These are phyloP conservation scores for Mortierella polycephala DNA, from an alignment of 371 early-diverging fungal genomes.

Conservation along the genomic window DNA sequence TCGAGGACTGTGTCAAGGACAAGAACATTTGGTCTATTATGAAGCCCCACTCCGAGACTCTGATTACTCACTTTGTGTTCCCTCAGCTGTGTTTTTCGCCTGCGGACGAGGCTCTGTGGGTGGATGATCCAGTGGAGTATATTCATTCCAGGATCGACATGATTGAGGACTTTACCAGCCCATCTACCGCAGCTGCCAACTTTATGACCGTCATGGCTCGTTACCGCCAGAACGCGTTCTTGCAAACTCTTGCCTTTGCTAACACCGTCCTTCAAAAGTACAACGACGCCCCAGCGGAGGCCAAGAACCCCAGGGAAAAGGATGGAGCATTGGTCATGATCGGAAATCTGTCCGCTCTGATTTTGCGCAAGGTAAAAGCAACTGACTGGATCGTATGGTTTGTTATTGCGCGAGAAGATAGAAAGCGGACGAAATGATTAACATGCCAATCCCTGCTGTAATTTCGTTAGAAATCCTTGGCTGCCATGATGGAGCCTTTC, in stretches of 20 bases:
- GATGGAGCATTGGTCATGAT: constrained; percentile 93
- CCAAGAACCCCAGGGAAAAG: constrained; percentile 81
- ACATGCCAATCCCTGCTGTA: neutral
- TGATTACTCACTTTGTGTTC: constrained; percentile 88
- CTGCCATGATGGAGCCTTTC: constrained; percentile 78
- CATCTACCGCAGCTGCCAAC: constrained; percentile 73
- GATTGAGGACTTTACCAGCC: constrained; percentile 82
- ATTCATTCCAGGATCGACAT: constrained; percentile 79
- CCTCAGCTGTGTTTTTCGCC: constrained; percentile 88
- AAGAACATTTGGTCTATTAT: constrained; percentile 90
- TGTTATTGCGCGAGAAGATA: neutral
- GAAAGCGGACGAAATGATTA: constrained; percentile 18
- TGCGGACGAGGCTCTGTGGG: constrained; percentile 89
- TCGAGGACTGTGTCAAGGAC: constrained; percentile 79
- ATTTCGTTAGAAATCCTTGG: constrained; percentile 27
- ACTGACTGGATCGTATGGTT: constrained; percentile 37
- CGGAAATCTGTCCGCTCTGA: constrained; percentile 67
- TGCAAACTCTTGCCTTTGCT: constrained; percentile 79
- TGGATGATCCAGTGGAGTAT: constrained; percentile 91
- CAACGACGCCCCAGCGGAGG: constrained; percentile 69
- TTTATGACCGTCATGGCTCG: constrained; percentile 81
- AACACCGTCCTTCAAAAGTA: constrained; percentile 74
- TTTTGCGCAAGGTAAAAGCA: constrained; percentile 75
- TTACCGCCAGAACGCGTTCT: constrained; percentile 81
- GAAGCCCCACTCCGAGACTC: constrained; percentile 80